phyloP scores from a whole-genome alignment of 768 basidiomycete genomes.

The Boletus pseudopeckii region DNA sequence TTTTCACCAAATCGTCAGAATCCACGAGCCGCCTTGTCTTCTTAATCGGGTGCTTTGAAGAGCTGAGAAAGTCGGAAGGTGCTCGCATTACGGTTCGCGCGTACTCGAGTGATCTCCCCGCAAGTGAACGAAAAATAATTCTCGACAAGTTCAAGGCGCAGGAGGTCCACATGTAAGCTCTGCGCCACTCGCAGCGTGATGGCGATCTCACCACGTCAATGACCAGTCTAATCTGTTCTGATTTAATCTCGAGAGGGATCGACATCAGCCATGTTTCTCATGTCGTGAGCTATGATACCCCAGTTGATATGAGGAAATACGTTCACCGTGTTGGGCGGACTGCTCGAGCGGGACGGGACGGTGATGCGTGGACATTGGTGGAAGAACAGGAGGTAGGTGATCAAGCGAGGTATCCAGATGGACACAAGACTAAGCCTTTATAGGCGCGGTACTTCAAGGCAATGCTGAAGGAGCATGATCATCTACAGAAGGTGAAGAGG shows the following conservation, averaged over 20 bases:
- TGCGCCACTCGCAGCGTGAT: background rate
- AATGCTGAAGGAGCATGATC: conserved; percentile 71
- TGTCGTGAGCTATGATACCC: conserved; percentile 93
- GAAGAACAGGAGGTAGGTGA: conserved; percentile 82
- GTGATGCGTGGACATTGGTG: conserved; percentile 92
- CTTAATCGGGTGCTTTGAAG: conserved; percentile 80
- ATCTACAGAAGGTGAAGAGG: conserved; percentile 66
- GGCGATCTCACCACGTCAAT: conserved; percentile 4
- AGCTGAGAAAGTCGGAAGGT: conserved; percentile 31
- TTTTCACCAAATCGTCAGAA: conserved; percentile 98
- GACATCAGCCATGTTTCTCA: conserved; percentile 91
- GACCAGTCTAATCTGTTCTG: conserved; percentile 87
- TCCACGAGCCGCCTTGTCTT: conserved; percentile 79
- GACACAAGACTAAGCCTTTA: conserved; percentile 1
- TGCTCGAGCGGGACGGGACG: conserved; percentile 84
- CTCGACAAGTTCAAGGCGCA: conserved; percentile 79
- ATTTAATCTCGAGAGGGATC: conserved; percentile 92
- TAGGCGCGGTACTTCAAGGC: conserved; percentile 86
- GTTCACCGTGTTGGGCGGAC: conserved; percentile 97
- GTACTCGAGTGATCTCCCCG: conserved; percentile 84
- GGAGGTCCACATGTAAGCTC: conserved; percentile 75
- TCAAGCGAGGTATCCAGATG: background rate
- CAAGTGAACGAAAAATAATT: conserved; percentile 69
- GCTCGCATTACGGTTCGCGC: conserved; percentile 50
- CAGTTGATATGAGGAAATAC: conserved; percentile 98